Evolutionary conservation across 352 stramenopile genomes (phyloP).

Genomic region (Phytophthora vignae): DNA sequence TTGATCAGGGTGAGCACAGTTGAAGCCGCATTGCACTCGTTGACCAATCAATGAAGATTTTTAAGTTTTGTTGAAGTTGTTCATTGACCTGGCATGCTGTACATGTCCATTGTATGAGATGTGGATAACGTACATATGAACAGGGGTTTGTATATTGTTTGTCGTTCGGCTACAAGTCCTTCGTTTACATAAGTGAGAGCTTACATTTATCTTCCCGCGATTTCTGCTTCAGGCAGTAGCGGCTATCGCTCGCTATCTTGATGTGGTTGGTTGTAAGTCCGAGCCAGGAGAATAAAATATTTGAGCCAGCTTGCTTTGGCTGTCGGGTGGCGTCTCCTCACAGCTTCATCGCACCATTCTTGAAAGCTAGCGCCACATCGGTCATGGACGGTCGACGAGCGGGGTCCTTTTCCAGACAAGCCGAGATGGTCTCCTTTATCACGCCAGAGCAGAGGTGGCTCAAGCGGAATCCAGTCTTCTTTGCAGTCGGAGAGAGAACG

Average conservation of each 20-base stretch:
- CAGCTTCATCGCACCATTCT: constrained; percentile 64
- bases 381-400: constrained; percentile 62
- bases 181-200: constrained; percentile 15
- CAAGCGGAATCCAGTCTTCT: constrained; percentile 64
- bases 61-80: too few species aligned
- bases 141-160: background rate
- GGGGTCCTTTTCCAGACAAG: constrained; percentile 67
- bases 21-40: too few species aligned
- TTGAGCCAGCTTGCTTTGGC: background rate
- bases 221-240: constrained; percentile 22
- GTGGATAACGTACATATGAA: too few species aligned
- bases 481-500: constrained; percentile 44
- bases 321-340: constrained; percentile 24
- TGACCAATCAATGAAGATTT: too few species aligned
- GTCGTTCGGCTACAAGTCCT: background rate
- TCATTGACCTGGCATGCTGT: too few species aligned
- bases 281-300: constrained; percentile 30
- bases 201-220: background rate
- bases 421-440: constrained; percentile 73
- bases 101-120: too few species aligned
- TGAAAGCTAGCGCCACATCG: constrained; percentile 66
- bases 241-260: constrained; percentile 1
- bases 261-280: background rate
- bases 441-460: constrained; percentile 63
- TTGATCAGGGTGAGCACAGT: too few species aligned